Conservation (phyloP, 2,329 filamentous ascomycete genomes). For the Mariannaea elegans region DNA sequence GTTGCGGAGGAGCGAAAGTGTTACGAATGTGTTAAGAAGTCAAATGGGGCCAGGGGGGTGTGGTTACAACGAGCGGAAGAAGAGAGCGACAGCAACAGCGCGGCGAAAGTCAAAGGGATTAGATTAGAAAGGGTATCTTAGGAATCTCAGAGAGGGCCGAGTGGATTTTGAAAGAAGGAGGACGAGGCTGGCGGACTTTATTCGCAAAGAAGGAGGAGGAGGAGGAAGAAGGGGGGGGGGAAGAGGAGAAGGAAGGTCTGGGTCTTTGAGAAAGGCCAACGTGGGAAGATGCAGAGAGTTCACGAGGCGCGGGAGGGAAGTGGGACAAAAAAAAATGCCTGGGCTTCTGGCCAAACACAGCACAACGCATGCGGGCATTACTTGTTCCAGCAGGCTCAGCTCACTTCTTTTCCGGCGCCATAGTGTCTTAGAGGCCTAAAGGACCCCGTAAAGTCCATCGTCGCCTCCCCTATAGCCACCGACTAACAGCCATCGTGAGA, state of each 20-base stretch:
- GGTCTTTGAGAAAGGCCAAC: constrained; percentile 39
- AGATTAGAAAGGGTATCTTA: constrained; percentile 39
- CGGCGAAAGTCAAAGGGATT: constrained; percentile 36
- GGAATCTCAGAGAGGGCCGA: constrained; percentile 25
- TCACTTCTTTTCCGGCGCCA: no score
- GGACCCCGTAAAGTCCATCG: no score
- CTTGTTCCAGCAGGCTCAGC: no score
- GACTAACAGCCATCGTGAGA: no score
- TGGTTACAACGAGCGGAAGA: constrained; percentile 30
- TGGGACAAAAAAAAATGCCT: constrained; percentile 21
- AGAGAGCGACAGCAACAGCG: constrained; percentile 33
- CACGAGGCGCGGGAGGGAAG: constrained; percentile 19
- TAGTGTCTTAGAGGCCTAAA: no score
- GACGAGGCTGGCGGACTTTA: background rate
- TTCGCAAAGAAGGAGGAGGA: no score
- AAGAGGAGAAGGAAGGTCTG: constrained; percentile 26
- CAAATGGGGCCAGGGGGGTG: constrained; percentile 9
- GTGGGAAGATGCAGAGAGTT: constrained; percentile 38
- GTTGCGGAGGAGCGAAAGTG: constrained; percentile 38
- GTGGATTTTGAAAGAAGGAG: background rate
- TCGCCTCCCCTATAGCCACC: background rate
- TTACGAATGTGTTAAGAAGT: constrained; percentile 30
- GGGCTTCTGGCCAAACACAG: constrained; percentile 5
- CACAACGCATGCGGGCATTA: background rate
- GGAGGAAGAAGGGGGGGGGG: constrained; percentile 1